phyloP scores from a whole-genome alignment of 2,329 filamentous ascomycete genomes.

The Colletotrichum sp. region DNA sequence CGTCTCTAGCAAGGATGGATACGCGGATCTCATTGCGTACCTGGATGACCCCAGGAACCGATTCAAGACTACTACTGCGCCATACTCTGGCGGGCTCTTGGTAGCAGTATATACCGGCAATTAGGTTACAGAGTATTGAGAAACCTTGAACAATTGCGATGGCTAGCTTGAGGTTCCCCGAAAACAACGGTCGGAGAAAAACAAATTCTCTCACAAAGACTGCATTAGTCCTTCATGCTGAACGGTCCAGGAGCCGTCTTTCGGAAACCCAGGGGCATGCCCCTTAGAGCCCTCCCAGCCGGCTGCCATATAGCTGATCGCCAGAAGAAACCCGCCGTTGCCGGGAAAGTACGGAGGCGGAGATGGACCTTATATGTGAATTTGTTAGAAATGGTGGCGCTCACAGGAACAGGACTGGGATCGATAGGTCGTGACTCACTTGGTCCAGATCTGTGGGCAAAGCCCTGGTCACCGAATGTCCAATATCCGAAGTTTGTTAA shows the following conservation, averaged over 20 bases:
- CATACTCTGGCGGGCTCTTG: slow-evolving; percentile 35
- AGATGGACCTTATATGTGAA: background rate
- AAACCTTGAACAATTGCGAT: background rate
- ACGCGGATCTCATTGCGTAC: slow-evolving; percentile 52
- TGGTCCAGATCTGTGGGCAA: slow-evolving; percentile 30
- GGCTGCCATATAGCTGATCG: slow-evolving; percentile 40
- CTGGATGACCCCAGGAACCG: slow-evolving; percentile 49
- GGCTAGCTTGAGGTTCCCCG: background rate
- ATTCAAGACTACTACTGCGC: slow-evolving; percentile 46
- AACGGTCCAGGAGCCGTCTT: slow-evolving; percentile 36
- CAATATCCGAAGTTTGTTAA: slow-evolving; percentile 45
- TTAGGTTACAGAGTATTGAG: background rate
- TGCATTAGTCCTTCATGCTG: slow-evolving; percentile 22
- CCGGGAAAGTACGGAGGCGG: slow-evolving; percentile 38
- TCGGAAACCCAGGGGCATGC: slow-evolving; percentile 38
- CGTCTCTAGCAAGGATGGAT: slow-evolving; percentile 39
- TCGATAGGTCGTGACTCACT: slow-evolving; percentile 7
- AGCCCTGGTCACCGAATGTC: slow-evolving; percentile 38
- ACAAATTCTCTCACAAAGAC: background rate
- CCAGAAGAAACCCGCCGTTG: slow-evolving; percentile 39
- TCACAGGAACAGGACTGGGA: background rate
- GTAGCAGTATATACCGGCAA: slow-evolving; percentile 27
- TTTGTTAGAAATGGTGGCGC: background rate
- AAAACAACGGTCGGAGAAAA: too few relatives aligned
- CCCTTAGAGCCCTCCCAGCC: slow-evolving; percentile 13